These are phyloP conservation scores for Ophiostoma sp. DNA, from an alignment of 2,329 filamentous ascomycete species.

Conservation along the genomic window DNA sequence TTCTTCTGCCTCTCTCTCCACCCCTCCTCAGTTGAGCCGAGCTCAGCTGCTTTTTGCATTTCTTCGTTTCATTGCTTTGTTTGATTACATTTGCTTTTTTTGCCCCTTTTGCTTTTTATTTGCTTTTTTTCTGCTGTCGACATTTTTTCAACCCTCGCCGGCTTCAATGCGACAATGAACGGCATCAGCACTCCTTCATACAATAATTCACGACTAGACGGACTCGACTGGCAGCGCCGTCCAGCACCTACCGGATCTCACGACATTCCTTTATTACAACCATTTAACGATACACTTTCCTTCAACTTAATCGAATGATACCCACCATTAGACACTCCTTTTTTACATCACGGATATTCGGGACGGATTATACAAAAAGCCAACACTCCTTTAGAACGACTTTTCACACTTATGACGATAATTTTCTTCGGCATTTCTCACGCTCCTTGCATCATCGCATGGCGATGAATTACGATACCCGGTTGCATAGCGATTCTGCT, in stretches of 20 bases:
- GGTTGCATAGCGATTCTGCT: conserved; percentile 52
- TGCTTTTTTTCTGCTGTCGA: conserved; percentile 29
- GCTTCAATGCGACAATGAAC: conserved; percentile 32
- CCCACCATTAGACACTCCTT: conserved; percentile 52
- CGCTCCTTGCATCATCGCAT: conserved; percentile 46
- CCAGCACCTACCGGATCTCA: conserved; percentile 38
- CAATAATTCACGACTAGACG: conserved; percentile 21
- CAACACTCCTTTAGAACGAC: conserved; percentile 35
- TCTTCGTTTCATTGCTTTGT: background rate
- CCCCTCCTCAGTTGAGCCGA: background rate
- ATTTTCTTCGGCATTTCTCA: conserved; percentile 38
- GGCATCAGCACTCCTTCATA: conserved; percentile 27
- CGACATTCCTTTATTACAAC: conserved; percentile 35
- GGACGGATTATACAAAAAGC: conserved; percentile 38
- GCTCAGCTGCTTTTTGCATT: conserved; percentile 16
- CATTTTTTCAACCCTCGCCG: conserved; percentile 29
- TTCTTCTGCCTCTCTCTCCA: background rate
- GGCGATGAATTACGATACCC: conserved; percentile 46
- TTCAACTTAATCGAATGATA: conserved; percentile 41
- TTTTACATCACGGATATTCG: conserved; percentile 24
- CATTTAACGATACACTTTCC: conserved; percentile 37
- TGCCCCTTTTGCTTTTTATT: conserved; percentile 26
- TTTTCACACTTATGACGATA: conserved; percentile 38
- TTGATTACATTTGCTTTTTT: background rate
- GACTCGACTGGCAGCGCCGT: conserved; percentile 27